Evolutionary conservation across 2,329 filamentous ascomycete genomes (phyloP).

Genomic region (Diaporthe capsici): DNA sequence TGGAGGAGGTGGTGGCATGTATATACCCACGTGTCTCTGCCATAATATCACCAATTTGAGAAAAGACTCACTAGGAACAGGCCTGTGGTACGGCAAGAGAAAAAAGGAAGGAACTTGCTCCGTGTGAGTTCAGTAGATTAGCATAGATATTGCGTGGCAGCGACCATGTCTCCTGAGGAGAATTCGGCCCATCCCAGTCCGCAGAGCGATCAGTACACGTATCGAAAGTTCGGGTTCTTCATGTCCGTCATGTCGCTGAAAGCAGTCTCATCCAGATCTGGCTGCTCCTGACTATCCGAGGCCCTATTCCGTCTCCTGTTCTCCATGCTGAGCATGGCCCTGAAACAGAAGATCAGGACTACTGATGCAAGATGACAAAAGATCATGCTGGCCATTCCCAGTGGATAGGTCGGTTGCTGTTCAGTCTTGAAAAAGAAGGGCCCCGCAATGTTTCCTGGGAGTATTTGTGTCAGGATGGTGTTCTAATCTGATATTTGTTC

Average conservation of each 20-base stretch:
- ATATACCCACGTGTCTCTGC: no score
- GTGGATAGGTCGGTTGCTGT: conserved; percentile 72
- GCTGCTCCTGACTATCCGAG: neutral
- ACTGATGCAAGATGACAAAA: conserved; percentile 70
- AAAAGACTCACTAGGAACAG: no score
- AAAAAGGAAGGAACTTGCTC: neutral
- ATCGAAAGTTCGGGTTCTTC: conserved; percentile 59
- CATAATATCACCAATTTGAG: no score
- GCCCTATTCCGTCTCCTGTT: conserved; percentile 67
- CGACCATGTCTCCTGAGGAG: neutral
- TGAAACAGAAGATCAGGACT: conserved; percentile 61
- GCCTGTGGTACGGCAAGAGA: neutral
- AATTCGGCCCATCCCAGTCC: neutral
- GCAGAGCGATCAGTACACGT: conserved; percentile 51
- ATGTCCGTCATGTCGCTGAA: conserved; percentile 59
- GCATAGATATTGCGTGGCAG: neutral
- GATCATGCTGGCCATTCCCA: conserved; percentile 73
- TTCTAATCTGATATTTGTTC: conserved; percentile 6
- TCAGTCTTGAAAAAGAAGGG: conserved; percentile 71
- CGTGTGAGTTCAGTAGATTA: neutral
- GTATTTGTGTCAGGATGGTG: conserved; percentile 63
- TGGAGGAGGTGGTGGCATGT: no score
- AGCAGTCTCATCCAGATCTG: conserved; percentile 54
- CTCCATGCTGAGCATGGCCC: conserved; percentile 64
- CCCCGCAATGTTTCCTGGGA: conserved; percentile 72